Percentiles rank a stretch among this genome's conserved stretches.
These are phyloP conservation scores for Raffaelea albimanens DNA, from an alignment of 2,329 filamentous ascomycete species.

Conservation along the genomic window DNA sequence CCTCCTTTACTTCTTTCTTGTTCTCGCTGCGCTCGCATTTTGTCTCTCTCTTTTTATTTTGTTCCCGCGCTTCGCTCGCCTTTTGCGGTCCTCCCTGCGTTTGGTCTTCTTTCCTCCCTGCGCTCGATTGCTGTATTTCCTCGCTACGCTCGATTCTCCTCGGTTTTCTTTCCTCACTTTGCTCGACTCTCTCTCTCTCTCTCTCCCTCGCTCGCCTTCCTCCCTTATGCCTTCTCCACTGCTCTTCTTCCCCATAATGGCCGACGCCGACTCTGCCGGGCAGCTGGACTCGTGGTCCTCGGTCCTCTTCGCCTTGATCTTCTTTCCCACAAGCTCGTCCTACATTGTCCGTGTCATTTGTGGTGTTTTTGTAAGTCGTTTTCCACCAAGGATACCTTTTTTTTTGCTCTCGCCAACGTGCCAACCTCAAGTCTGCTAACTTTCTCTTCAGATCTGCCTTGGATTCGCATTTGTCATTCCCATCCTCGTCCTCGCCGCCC, in stretches of 20 bases:
- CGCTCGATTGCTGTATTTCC: too few species aligned
- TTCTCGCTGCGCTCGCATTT: too few species aligned
- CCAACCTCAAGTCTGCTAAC: too few species aligned
- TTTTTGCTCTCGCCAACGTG: neutral
- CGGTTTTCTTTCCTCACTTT: neutral
- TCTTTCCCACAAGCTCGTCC: conserved; percentile 9
- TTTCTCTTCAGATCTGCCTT: conserved; percentile 27
- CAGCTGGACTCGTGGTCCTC: conserved; percentile 7
- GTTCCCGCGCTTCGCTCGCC: too few species aligned
- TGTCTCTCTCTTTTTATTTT: too few species aligned
- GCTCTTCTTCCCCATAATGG: conserved; percentile 4
- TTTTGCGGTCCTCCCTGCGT: too few species aligned
- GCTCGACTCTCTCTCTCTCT: neutral
- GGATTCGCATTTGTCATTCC: conserved; percentile 38
- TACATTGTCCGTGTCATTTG: conserved; percentile 11
- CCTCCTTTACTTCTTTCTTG: too few species aligned
- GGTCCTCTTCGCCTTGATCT: conserved; percentile 7
- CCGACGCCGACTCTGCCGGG: conserved; percentile 2
- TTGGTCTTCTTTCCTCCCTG: too few species aligned
- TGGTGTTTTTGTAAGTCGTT: conserved; percentile 12
- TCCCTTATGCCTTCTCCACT: neutral
- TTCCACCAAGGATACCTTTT: neutral
- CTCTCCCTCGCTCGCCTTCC: neutral
- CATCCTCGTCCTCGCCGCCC: conserved; percentile 34
- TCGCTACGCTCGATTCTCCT: too few species aligned